Evolutionary conservation across 2,329 filamentous ascomycete species (phyloP).

Genomic region (Neofusicoccum kwambonambiense): DNA sequence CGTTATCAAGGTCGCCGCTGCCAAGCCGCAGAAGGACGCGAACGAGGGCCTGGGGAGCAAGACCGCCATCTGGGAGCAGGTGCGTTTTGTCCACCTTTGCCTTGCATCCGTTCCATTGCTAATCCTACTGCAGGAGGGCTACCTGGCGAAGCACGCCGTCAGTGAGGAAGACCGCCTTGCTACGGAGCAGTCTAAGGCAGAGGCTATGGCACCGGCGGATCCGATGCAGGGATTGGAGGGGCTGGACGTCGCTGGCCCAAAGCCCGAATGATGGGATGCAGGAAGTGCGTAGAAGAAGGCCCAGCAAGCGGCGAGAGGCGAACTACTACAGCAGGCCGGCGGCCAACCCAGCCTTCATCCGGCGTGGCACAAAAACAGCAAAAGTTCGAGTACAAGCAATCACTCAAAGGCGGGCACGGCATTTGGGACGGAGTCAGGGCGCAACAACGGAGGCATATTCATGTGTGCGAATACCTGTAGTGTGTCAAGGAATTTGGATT

Average conservation of each 20-base stretch:
- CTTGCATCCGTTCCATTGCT: neutral
- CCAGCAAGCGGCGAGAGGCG: neutral
- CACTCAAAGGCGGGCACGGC: slow-evolving; percentile 8
- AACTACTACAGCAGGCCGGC: neutral
- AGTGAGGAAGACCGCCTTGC: slow-evolving; percentile 73
- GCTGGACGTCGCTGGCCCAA: slow-evolving; percentile 90
- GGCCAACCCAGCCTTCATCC: too few species aligned
- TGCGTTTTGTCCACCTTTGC: slow-evolving; percentile 45
- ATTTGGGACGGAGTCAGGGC: slow-evolving; percentile 21
- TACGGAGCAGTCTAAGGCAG: slow-evolving; percentile 54
- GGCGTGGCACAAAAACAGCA: neutral
- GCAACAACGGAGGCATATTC: slow-evolving; percentile 12
- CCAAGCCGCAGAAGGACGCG: slow-evolving; percentile 86
- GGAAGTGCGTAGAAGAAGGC: too few species aligned
- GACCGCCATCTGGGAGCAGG: slow-evolving; percentile 96
- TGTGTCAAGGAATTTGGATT: slow-evolving; percentile 15
- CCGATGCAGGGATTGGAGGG: slow-evolving; percentile 96
- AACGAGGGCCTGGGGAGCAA: slow-evolving; percentile 88
- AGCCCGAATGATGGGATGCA: slow-evolving; percentile 58
- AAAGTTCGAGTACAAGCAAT: neutral
- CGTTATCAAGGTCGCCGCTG: slow-evolving; percentile 86
- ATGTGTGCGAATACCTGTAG: neutral
- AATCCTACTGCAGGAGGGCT: slow-evolving; percentile 70
- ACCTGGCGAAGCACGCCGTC: slow-evolving; percentile 83
- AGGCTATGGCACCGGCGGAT: slow-evolving; percentile 63